Evolutionary conservation across 257 asterid species (phyloP).

Genomic region (Salvia rosmarinus): DNA sequence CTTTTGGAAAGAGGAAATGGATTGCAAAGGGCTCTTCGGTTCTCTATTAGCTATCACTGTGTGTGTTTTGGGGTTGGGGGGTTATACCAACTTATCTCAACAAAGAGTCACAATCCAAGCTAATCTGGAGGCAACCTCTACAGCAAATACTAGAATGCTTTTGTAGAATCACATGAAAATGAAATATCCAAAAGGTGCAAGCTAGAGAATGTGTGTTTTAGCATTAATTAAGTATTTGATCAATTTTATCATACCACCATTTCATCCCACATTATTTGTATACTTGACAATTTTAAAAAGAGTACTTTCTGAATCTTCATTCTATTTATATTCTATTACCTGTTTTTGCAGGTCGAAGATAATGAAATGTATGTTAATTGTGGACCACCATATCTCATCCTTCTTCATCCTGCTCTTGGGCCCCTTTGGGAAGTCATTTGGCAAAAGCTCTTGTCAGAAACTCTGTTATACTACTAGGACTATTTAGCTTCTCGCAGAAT

Average conservation of each 20-base stretch:
- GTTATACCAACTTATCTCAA: too few species aligned
- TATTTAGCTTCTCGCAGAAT: slow-evolving; percentile 21
- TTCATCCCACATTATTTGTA: slow-evolving; percentile 26
- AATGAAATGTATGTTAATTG: slow-evolving; percentile 75
- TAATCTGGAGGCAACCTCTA: slow-evolving; percentile 4
- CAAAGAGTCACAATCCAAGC: slow-evolving; percentile 9
- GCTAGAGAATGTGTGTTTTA: too few species aligned
- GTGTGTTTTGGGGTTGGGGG: too few species aligned
- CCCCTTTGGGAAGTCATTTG: slow-evolving; percentile 96
- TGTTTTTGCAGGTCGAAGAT: slow-evolving; percentile 62
- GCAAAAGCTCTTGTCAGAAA: slow-evolving; percentile 53
- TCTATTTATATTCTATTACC: slow-evolving; percentile 23
- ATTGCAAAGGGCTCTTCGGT: not conserved
- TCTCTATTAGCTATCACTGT: slow-evolving; percentile 2
- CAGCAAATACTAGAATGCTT: not conserved
- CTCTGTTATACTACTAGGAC: slow-evolving; percentile 28
- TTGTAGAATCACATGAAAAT: slow-evolving; percentile 19
- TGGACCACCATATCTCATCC: slow-evolving; percentile 92
- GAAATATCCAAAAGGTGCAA: slow-evolving; percentile 12
- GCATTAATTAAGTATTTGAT: too few species aligned
- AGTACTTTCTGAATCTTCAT: slow-evolving; percentile 18
- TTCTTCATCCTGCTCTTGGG: slow-evolving; percentile 98
- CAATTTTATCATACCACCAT: too few species aligned
- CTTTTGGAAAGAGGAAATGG: not conserved
- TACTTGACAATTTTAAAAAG: not conserved